Evolutionary conservation across 768 basidiomycete species (phyloP).

Genomic region (Aureoboletus auriporus): DNA sequence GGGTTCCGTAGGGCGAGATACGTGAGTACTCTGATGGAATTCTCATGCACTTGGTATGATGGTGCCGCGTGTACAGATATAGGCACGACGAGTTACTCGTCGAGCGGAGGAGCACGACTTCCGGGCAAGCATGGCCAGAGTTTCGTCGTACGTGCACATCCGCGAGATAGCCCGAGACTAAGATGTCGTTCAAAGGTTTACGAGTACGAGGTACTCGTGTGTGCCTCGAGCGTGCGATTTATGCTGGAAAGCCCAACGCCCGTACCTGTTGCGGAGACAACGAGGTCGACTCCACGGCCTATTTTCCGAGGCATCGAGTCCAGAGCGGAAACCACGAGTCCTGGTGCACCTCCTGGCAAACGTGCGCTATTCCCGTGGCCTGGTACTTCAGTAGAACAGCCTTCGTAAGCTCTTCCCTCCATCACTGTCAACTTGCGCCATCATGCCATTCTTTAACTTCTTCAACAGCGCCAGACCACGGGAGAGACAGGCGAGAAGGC

Average conservation of each 20-base stretch:
- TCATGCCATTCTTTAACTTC: background rate
- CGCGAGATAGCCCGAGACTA: background rate
- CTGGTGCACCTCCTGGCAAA: background rate
- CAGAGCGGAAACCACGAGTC: background rate
- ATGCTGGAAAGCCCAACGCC: background rate
- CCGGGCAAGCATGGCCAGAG: slow-evolving; percentile 8
- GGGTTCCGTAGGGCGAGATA: slow-evolving; percentile 13
- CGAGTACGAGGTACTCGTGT: slow-evolving; percentile 23
- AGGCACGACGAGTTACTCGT: slow-evolving; percentile 11
- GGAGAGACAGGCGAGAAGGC: background rate
- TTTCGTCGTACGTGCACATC: slow-evolving; percentile 6
- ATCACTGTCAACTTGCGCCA: background rate
- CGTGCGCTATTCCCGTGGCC: slow-evolving; percentile 7
- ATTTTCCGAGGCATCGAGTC: background rate
- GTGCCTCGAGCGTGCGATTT: slow-evolving; percentile 16
- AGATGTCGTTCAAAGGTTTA: slow-evolving; percentile 6
- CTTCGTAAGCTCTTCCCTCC: slow-evolving; percentile 8
- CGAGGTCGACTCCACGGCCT: background rate
- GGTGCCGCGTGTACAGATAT: slow-evolving; percentile 6
- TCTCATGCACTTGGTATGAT: background rate
- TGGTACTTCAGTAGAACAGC: background rate
- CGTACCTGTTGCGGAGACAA: background rate
- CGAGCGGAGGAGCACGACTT: slow-evolving; percentile 12
- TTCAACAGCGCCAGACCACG: background rate
- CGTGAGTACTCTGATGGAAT: slow-evolving; percentile 4